Percentiles rank a stretch among this genome's conserved stretches.
Conservation (phyloP, 352 stramenopile genomes). For the Phytophthora meadii region DNA sequence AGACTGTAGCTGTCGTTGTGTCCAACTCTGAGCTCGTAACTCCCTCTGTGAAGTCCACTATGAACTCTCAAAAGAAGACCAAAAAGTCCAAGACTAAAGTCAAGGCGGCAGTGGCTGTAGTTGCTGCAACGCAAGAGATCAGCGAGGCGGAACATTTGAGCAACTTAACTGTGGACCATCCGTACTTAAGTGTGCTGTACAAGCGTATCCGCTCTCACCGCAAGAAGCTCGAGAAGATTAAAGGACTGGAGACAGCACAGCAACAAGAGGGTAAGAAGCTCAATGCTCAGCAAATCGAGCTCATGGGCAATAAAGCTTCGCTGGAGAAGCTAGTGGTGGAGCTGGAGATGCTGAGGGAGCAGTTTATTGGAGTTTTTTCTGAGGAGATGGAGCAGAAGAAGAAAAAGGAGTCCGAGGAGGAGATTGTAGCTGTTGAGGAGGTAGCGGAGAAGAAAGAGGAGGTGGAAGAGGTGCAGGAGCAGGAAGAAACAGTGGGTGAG, state of each 20-base stretch:
- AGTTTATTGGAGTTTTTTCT: constrained; percentile 75
- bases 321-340: constrained; percentile 81
- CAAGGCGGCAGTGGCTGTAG: constrained; percentile 28
- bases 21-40: not conserved
- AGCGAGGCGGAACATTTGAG: constrained; percentile 46
- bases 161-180: constrained; percentile 65
- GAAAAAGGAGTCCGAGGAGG: constrained; percentile 12
- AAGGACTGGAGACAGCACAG: constrained; percentile 55
- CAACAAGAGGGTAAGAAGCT: constrained; percentile 62
- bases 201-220: constrained; percentile 84
- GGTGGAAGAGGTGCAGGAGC: constrained; percentile 4
- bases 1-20: constrained; percentile 1
- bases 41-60: constrained; percentile 13
- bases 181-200: constrained; percentile 84
- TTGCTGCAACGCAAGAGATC: constrained; percentile 23
- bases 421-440: constrained; percentile 7
- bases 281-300: constrained; percentile 80
- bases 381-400: constrained; percentile 57
- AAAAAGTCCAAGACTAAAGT: constrained; percentile 35
- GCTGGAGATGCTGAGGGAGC: constrained; percentile 77
- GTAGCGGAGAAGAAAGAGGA: constrained; percentile 23
- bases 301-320: constrained; percentile 67
- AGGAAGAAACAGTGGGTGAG: constrained; percentile 5
- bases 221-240: constrained; percentile 91
- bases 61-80: constrained; percentile 15